Conservation (phyloP, 2,329 filamentous ascomycete genomes). For the Tolypocladium capitatum region DNA sequence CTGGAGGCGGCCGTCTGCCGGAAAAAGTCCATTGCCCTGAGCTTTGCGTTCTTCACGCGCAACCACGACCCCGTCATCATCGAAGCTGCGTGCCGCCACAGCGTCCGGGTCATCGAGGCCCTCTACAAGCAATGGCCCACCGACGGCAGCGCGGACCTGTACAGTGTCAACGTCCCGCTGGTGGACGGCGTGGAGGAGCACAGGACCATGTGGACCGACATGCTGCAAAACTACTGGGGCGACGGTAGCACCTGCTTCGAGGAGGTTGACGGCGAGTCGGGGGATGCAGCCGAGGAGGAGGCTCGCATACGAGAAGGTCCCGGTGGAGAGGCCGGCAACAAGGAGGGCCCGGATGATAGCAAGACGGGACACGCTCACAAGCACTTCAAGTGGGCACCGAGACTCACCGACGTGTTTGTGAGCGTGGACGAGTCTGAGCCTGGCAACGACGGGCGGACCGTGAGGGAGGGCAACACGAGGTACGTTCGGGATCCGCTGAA, state of each 20-base stretch:
- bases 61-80: slow-evolving; percentile 78
- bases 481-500: slow-evolving; percentile 24
- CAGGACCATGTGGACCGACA: slow-evolving; percentile 69
- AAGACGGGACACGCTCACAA: slow-evolving; percentile 55
- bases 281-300: slow-evolving; percentile 58
- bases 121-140: slow-evolving; percentile 61
- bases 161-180: slow-evolving; percentile 81
- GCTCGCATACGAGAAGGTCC: slow-evolving; percentile 56
- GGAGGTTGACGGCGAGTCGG: slow-evolving; percentile 55
- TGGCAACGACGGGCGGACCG: slow-evolving; percentile 86
- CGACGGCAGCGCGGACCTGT: slow-evolving; percentile 61
- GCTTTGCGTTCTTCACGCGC: slow-evolving; percentile 77
- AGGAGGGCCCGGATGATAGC: slow-evolving; percentile 8
- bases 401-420: slow-evolving; percentile 74
- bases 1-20: slow-evolving; percentile 64
- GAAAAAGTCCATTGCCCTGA: slow-evolving; percentile 63
- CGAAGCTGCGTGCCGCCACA: slow-evolving; percentile 58
- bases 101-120: slow-evolving; percentile 66
- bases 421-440: slow-evolving; percentile 68
- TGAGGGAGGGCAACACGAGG: slow-evolving; percentile 80
- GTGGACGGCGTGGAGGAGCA: slow-evolving; percentile 58
- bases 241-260: slow-evolving; percentile 69
- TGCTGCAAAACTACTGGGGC: slow-evolving; percentile 85
- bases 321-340: slow-evolving; percentile 30
- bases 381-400: slow-evolving; percentile 90